Evolutionary conservation across 306 rosid species (phyloP).

Genomic region (Boehmeria nivea): DNA sequence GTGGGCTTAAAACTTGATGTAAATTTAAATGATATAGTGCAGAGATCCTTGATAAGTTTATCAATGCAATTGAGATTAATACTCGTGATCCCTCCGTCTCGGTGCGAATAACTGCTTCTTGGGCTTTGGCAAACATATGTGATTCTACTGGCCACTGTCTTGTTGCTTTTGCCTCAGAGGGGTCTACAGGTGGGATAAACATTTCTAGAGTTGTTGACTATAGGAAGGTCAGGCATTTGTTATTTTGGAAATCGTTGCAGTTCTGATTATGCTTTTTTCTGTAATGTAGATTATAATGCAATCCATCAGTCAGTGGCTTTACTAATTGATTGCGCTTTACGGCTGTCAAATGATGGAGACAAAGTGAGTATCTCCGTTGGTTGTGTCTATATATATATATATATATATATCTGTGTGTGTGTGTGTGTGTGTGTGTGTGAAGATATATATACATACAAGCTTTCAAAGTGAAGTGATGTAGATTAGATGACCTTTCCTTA

Average conservation of each 20-base stretch:
- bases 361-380: slow-evolving; percentile 42
- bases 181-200: slow-evolving; percentile 46
- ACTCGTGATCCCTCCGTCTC: slow-evolving; percentile 57
- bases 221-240: not conserved
- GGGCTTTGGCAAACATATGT: slow-evolving; percentile 97
- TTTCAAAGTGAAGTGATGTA: too few relatives aligned
- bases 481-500: too few relatives aligned
- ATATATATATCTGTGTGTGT: too few relatives aligned
- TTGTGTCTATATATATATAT: too few relatives aligned
- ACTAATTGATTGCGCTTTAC: slow-evolving; percentile 68
- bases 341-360: slow-evolving; percentile 79
- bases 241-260: not conserved
- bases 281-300: slow-evolving; percentile 34
- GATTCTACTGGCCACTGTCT: slow-evolving; percentile 62
- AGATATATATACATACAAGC: too few relatives aligned
- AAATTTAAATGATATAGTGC: slow-evolving; percentile 49
- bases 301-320: slow-evolving; percentile 41
- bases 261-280: not conserved
- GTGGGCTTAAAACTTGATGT: slow-evolving; percentile 9
- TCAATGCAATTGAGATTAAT: slow-evolving; percentile 76
- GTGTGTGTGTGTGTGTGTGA: too few relatives aligned
- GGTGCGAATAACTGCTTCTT: slow-evolving; percentile 83
- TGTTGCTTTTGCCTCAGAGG: slow-evolving; percentile 33
- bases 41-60: slow-evolving; percentile 71
- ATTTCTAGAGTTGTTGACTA: slow-evolving; percentile 13